A percentile compares a stretch with the other conserved stretches of the same genome.
Evolutionary conservation across 768 basidiomycete species (phyloP).

Genomic region (Lactarius akahatsu): DNA sequence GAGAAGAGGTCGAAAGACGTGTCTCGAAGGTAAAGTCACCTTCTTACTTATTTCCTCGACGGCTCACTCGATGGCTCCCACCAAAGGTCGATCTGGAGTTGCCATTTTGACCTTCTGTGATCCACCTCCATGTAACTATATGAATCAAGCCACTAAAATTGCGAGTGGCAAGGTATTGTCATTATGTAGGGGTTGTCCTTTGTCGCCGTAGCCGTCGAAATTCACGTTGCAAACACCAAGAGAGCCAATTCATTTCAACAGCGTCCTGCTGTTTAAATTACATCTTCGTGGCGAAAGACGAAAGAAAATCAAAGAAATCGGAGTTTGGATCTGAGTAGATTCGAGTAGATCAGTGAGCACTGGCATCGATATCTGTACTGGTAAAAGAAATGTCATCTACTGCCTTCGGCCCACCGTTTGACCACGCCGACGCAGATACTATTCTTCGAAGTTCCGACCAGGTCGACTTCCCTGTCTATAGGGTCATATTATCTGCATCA

Average conservation of each 20-base stretch:
- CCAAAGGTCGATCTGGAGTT: conserved; percentile 1
- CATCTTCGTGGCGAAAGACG: too few relatives aligned
- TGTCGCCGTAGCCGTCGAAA: too few relatives aligned
- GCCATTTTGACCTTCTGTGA: conserved; percentile 3
- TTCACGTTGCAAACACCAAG: too few relatives aligned
- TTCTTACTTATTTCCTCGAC: not conserved
- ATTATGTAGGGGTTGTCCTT: not conserved
- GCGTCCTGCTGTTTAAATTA: too few relatives aligned
- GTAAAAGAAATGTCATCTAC: not conserved
- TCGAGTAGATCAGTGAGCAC: too few relatives aligned
- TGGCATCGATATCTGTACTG: too few relatives aligned
- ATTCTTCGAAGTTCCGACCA: conserved; percentile 17
- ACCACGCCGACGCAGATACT: not conserved
- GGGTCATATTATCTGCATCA: conserved; percentile 9
- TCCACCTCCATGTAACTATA: not conserved
- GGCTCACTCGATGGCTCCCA: not conserved
- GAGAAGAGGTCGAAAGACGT: conserved; percentile 7
- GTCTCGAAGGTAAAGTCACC: conserved; percentile 2
- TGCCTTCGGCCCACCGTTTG: not conserved
- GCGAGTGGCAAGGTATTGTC: not conserved
- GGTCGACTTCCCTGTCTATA: conserved; percentile 13
- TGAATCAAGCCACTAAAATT: not conserved
- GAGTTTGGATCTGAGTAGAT: too few relatives aligned
- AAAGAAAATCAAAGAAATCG: too few relatives aligned
- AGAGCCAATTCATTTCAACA: too few relatives aligned